Percentiles rank a stretch among this genome's conserved stretches.
Evolutionary conservation across 257 asterid species (phyloP).

Genomic region (Nicotiana obtusifolia): DNA sequence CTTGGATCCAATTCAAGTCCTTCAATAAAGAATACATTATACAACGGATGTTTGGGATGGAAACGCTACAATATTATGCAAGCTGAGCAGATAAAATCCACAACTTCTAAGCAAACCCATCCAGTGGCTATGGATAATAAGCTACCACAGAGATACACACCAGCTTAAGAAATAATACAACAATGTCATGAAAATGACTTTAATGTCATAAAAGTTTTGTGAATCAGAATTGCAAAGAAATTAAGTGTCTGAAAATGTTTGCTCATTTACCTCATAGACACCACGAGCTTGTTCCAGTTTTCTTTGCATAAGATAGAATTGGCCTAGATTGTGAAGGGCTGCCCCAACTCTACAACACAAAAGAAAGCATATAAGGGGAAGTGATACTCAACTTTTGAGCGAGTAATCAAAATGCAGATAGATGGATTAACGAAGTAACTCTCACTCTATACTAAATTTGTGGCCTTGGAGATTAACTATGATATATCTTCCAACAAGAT

Average conservation of each 20-base stretch:
- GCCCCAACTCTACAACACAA: slow-evolving; percentile 74
- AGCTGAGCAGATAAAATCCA: neutral
- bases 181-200: neutral
- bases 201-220: neutral
- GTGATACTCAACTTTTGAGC: slow-evolving; percentile 9
- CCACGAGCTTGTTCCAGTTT: slow-evolving; percentile 62
- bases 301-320: slow-evolving; percentile 59
- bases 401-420: neutral
- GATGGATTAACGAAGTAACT: neutral
- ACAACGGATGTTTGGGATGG: neutral
- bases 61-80: neutral
- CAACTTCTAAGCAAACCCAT: neutral
- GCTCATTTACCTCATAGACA: slow-evolving; percentile 66
- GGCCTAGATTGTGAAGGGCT: slow-evolving; percentile 94
- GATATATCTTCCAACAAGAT: neutral
- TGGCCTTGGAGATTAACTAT: neutral
- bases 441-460: neutral
- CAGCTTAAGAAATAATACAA: neutral
- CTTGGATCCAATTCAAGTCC: neutral
- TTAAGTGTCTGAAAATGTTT: neutral
- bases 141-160: neutral
- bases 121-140: neutral
- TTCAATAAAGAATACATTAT: neutral
- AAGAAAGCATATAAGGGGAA: neutral
- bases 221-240: neutral